phyloP scores from a whole-genome alignment of 768 basidiomycete genomes.

The Amanita subjunquillea region DNA sequence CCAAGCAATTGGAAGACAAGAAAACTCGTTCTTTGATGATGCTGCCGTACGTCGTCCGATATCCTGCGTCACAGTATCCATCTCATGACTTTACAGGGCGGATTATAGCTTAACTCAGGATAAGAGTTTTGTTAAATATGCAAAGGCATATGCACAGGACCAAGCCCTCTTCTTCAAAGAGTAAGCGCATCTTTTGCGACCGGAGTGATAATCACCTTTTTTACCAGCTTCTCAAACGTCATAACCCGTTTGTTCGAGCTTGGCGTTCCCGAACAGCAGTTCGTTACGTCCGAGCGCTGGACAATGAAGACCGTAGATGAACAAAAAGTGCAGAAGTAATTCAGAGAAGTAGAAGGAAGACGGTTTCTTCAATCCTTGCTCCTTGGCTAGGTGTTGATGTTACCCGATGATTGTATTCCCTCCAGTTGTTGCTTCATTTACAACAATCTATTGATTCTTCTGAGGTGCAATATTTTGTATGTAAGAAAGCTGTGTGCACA shows the following conservation, averaged over 20 bases:
- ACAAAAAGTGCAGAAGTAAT: conserved; percentile 15
- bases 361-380: too few relatives aligned
- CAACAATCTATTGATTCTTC: not conserved
- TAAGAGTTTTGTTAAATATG: conserved; percentile 86
- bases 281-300: conserved; percentile 67
- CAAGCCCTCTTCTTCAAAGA: conserved; percentile 89
- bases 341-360: not conserved
- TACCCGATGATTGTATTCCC: not conserved
- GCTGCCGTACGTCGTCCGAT: conserved; percentile 60
- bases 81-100: conserved; percentile 33
- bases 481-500: not conserved
- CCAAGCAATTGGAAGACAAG: conserved; percentile 92
- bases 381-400: not conserved
- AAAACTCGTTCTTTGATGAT: conserved; percentile 87
- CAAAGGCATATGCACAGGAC: conserved; percentile 79
- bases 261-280: conserved; percentile 81
- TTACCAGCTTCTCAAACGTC: conserved; percentile 67
- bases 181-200: conserved; percentile 31
- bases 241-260: conserved; percentile 82
- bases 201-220: not conserved
- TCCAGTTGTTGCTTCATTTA: not conserved
- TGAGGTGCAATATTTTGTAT: not conserved
- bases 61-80: not conserved
- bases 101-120: conserved; percentile 86
- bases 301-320: conserved; percentile 48